Evolutionary conservation across 2,329 filamentous ascomycete species (phyloP), one percentile per base, ranked within the genome.

Genomic region (Fusarium sp.): DNA sequence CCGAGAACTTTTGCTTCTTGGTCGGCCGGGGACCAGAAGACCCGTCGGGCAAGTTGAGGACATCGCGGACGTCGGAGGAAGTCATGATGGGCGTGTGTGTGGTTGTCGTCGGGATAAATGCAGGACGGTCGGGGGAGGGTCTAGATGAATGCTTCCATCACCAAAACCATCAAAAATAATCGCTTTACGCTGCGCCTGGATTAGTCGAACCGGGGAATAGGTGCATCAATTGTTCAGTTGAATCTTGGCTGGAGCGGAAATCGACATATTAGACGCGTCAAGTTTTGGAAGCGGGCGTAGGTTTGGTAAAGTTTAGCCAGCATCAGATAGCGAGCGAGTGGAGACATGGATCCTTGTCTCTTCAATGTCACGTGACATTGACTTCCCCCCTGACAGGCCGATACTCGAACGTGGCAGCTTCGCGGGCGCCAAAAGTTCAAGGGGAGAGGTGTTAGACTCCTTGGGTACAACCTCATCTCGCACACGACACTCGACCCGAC

Each of bases 41-140:
- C 69, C 85, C 83, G 35, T 91, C 92, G 58, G 92, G 92, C 80
- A 97, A 87, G 82, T 95, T 94, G 79, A 97, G 91, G 80, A 97
- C 94, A 82, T 97, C 94, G 85, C 93, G 94, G 77, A 97, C 90
- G 87, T 97, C 94, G 81, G 91, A 89, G 72, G 92, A 92, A 70
- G 92, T 88, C 92, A 94, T 94, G 73, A 78, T 86, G 78, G 74
- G 73, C 11, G 24, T 36, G 10, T 29, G 35, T 27, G 24, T 66
- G 75, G 66, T 68, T 73, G 63, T 60, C 67, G 68, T 67, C 29
- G 70, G 40, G 17, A 14, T 24, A 53, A 12, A 36, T 62, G 46
- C 46, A 49, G 57, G 35, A 49, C 44, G 44, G 44, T 17, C 16
- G 40, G 36, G 46, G 36, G 20, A 59, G 63, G 58, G 58, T 59